A percentile compares a stretch with the other conserved stretches of the same genome.
These are phyloP conservation scores for Artemisia argyi DNA, from an alignment of 129 eudicot genomes.

Conservation along the genomic window DNA sequence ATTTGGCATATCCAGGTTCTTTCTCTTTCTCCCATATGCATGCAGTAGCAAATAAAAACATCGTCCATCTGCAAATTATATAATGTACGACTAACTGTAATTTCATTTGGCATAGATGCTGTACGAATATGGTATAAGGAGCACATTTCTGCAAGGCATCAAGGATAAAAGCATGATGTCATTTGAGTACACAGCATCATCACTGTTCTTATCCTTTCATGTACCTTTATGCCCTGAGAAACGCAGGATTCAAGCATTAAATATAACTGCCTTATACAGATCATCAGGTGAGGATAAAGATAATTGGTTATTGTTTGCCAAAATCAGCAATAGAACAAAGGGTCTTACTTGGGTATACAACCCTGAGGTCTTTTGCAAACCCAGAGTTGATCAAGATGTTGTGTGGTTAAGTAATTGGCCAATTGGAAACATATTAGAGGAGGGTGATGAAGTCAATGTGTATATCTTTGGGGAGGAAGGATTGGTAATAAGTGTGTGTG, in stretches of 20 bases:
- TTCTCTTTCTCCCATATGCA: not conserved
- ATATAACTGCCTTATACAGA: not conserved
- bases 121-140: slow-evolving; percentile 18
- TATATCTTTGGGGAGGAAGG: not conserved
- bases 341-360: slow-evolving; percentile 5
- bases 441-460: slow-evolving; percentile 12
- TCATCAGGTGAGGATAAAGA: not conserved
- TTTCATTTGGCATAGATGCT: slow-evolving; percentile 10
- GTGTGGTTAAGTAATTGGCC: slow-evolving; percentile 28
- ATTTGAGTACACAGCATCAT: not conserved
- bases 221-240: not conserved
- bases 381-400: not conserved
- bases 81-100: not conserved
- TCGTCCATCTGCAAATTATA: not conserved
- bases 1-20: not conserved
- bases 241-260: not conserved
- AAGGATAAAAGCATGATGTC: slow-evolving; percentile 16
- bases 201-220: slow-evolving; percentile 5
- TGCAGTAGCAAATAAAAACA: not conserved
- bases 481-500: slow-evolving; percentile 3
- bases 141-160: slow-evolving; percentile 11
- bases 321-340: not conserved
- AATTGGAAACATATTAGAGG: not conserved
- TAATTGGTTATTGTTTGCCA: not conserved
- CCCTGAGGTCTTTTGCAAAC: slow-evolving; percentile 12